Base-by-base conservation (phyloP, 495 filamentous ascomycete genomes). In the Neurospora sp. region DNA sequence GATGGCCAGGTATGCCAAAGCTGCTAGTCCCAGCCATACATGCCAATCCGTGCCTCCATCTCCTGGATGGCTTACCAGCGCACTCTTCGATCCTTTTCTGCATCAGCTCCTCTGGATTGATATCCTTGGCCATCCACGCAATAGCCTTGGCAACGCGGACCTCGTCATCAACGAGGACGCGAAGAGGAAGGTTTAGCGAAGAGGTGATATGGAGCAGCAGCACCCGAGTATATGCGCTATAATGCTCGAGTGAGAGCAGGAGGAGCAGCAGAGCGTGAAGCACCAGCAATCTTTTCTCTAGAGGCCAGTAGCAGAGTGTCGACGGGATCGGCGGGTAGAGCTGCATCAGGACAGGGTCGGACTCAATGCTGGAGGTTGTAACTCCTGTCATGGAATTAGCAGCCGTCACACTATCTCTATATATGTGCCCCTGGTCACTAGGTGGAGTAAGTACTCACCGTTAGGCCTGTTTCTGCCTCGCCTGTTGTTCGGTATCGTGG, bases 171-270 rank as follows among this genome's bases (percentile, higher is more conserved):
- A 89, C 85, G 18, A 97, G 82, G 39, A 90, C 80, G 48, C 87
- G 86, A 12, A 91, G 82, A 3, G 89, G 87, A 16, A 97, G 80
- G 18, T 86, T 81, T 4, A 97, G 81, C 18, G 91, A 92, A 9
- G 91, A 90, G 9, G 90, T 82, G 12, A 94, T 80, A 75, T 91
- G 84, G 9, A 94, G 78, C 40, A 97, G 86, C 10, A 97, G 79
- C 18, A 94, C 86, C 20, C 94, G 88, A 6, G 93, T 94, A 70
- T 91, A 89, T 10, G 91, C 87, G 72, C 85, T 86, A 79, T 97
- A 97, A 71, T 92, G 88, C 78, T 96, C 90, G n/a, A 97, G 79
- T 8, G 92, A 94, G 27, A 97, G 84, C 35, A 95, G 75, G 27
- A 97, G 80, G 9, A 97, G 84, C 4, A 97, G 82, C 48, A 95